phyloP scores from a whole-genome alignment of 2,329 filamentous ascomycete species.

The Parafenestella ontariensis region DNA sequence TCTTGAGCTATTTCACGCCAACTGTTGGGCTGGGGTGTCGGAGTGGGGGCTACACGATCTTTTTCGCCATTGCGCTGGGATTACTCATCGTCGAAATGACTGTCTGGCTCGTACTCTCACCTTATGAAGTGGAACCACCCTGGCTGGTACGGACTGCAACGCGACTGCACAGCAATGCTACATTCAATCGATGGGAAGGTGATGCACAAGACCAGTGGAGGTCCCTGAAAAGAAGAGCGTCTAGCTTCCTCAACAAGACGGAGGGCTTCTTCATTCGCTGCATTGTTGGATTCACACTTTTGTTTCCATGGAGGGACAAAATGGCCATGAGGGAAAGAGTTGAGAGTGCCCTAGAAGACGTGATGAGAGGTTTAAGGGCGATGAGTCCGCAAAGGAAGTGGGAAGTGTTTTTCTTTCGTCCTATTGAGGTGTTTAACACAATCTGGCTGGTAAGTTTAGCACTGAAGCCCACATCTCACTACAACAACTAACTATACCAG shows the following conservation, averaged over 20 bases:
- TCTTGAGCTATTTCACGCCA: conserved; percentile 54
- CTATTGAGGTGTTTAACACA: conserved; percentile 47
- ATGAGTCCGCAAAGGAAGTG: conserved; percentile 27
- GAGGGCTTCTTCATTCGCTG: conserved; percentile 9
- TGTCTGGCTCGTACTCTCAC: conserved; percentile 43
- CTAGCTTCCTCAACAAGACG: conserved; percentile 7
- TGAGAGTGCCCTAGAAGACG: conserved; percentile 5
- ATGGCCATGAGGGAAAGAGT: conserved; percentile 2
- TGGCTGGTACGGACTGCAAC: conserved; percentile 12
- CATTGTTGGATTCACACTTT: conserved; percentile 7
- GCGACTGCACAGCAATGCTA: conserved; percentile 23
- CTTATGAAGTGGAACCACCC: conserved; percentile 21
- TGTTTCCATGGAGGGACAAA: conserved; percentile 12
- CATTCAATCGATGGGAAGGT: conserved; percentile 14
- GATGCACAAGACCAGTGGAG: conserved; percentile 12
- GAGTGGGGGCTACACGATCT: conserved; percentile 55
- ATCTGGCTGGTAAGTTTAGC: conserved; percentile 42
- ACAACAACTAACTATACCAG: conserved; percentile 20
- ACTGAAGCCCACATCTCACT: not conserved
- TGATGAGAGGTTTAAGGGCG: conserved; percentile 3
- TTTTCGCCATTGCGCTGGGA: conserved; percentile 39
- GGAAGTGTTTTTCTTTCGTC: conserved; percentile 38
- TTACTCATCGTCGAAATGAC: conserved; percentile 50
- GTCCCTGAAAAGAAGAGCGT: conserved; percentile 11
- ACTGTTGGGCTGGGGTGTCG: conserved; percentile 55